phyloP scores from a whole-genome alignment of 1,139 yeast genomes.

The Hanseniaspora uvarum region DNA sequence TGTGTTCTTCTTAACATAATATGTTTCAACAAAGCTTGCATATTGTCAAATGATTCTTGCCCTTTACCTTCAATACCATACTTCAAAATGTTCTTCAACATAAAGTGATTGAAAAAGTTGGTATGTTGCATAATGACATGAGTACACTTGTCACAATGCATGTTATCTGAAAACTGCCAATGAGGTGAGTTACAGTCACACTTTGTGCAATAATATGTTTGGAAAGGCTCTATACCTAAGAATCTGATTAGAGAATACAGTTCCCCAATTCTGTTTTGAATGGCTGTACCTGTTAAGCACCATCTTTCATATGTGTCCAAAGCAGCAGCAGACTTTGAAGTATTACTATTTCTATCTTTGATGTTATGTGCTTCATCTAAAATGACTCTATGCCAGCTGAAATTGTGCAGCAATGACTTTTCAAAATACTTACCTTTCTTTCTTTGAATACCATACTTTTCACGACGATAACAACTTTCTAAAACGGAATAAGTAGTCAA shows the following conservation, averaged over 20 bases:
- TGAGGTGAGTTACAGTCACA: conserved; percentile 73
- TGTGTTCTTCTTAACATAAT: conserved; percentile 91
- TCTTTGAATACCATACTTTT: conserved; percentile 70
- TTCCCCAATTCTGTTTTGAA: conserved; percentile 93
- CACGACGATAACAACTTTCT: conserved; percentile 78
- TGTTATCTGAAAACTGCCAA: conserved; percentile 75
- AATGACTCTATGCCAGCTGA: conserved; percentile 75
- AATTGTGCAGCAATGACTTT: conserved; percentile 61
- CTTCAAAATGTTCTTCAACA: conserved; percentile 83
- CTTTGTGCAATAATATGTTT: conserved; percentile 79
- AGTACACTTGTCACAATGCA: conserved; percentile 76
- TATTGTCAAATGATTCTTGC: conserved; percentile 59
- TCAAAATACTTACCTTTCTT: conserved; percentile 64
- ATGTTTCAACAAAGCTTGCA: conserved; percentile 61
- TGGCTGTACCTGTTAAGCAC: conserved; percentile 92
- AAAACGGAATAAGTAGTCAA: conserved; percentile 85
- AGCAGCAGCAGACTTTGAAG: conserved; percentile 81
- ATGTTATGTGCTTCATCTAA: conserved; percentile 96
- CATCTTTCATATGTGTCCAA: conserved; percentile 64
- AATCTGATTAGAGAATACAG: conserved; percentile 83
- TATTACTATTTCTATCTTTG: conserved; percentile 85
- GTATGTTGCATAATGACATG: conserved; percentile 93
- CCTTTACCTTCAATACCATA: conserved; percentile 77
- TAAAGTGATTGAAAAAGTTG: conserved; percentile 87
- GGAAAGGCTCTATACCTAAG: conserved; percentile 72